Base-by-base conservation (phyloP, 2,329 filamentous ascomycete genomes). In the Trichoderma oligosporum region DNA sequence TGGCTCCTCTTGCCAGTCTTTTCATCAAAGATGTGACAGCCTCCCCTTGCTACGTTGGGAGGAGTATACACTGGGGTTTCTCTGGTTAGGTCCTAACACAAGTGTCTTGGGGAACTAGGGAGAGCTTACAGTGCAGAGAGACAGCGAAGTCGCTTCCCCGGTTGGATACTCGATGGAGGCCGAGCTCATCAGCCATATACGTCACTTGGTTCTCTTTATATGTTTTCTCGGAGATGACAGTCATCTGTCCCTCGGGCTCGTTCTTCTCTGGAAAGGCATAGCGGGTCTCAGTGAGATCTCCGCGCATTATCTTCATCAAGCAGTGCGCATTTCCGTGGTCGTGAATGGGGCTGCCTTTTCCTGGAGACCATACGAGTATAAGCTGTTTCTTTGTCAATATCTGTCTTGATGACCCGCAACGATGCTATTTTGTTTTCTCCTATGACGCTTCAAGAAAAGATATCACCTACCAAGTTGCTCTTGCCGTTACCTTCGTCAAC, bases 121-220 rank as follows among this genome's bases (percentile, higher is more conserved):
- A 29, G 74, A 31, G 74, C 80, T 66, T 76, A 84, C 82, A 74
- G 74, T 97, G 92, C 62, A 97, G 75, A 57, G 91, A 96, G 47
- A 96, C 86, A 62, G 91, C 92, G 68, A 87, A 85, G 69, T 90
- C 83, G 65, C 82, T 79, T 46, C 88, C 84, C 24, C 83, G 82
- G 71, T 96, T 96, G 63, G 82, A 84, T 59, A 96, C 87, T 54
- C 86, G 84, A 74, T 97, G 92, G 39, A 97, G 78, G 18, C 92
- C 92, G 25, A 96, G 83, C 74, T 91, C 84, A 70, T 96, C 92
- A 36, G 89, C 88, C 86, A 97, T 96, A 72, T 96, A 96, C 7
- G 90, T 87, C 36, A 96, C 90, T 61, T 87, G 77, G 62, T 93
- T 87, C 67, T 86, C 78, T 48, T 78, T 74, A 67, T 91, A 88